Conservation (phyloP, 2,329 filamentous ascomycete species). For the Ceratocystis diversiconidia region DNA sequence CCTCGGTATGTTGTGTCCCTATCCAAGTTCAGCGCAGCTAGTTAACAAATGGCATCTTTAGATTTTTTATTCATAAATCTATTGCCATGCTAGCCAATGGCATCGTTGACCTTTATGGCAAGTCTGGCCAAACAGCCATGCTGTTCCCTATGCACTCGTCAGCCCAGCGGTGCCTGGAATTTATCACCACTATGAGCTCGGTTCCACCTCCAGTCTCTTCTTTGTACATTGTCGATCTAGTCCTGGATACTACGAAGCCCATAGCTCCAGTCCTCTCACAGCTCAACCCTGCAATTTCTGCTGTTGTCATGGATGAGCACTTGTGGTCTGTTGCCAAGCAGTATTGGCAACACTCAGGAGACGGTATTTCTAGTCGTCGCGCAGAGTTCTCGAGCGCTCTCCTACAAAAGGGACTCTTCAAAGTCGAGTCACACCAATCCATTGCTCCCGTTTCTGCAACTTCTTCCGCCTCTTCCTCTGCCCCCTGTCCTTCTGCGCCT, state of each 20-base stretch:
- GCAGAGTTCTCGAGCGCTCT: slow-evolving; percentile 77
- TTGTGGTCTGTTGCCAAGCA: slow-evolving; percentile 66
- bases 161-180: slow-evolving; percentile 60
- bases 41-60: slow-evolving; percentile 23
- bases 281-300: slow-evolving; percentile 47
- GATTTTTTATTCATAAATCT: slow-evolving; percentile 82
- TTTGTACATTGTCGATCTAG: slow-evolving; percentile 44
- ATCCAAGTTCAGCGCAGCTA: not conserved
- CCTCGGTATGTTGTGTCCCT: slow-evolving; percentile 44
- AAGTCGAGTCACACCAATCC: slow-evolving; percentile 12
- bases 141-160: slow-evolving; percentile 62
- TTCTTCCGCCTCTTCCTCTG: slow-evolving; percentile 22
- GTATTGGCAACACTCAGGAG: slow-evolving; percentile 94
- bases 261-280: slow-evolving; percentile 37
- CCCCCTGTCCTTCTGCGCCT: slow-evolving; percentile 17
- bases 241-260: slow-evolving; percentile 42
- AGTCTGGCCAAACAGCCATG: slow-evolving; percentile 53
- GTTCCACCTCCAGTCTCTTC: slow-evolving; percentile 35
- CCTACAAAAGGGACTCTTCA: slow-evolving; percentile 51
- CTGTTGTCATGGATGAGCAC: slow-evolving; percentile 56
- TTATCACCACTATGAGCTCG: slow-evolving; percentile 40
- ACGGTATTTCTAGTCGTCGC: slow-evolving; percentile 78
- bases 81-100: slow-evolving; percentile 60
- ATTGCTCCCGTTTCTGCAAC: not conserved
- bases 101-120: slow-evolving; percentile 51